phyloP scores from a whole-genome alignment of 2,329 filamentous ascomycete genomes.

The Beauveria sp. region DNA sequence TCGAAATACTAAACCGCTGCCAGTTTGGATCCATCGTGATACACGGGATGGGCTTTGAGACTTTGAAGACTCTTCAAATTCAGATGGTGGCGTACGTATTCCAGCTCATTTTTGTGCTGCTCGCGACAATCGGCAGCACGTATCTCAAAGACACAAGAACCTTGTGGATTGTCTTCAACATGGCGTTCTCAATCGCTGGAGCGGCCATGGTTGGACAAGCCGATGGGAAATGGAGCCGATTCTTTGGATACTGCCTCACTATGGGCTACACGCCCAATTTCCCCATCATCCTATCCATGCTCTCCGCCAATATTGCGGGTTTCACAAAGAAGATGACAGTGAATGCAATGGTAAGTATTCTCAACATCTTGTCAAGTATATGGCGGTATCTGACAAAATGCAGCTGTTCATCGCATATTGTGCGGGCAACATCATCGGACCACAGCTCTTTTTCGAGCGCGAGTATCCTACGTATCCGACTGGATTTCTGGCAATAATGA shows the following conservation, averaged over 20 bases:
- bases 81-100: slow-evolving; percentile 15
- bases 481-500: slow-evolving; percentile 54
- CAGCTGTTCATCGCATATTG: slow-evolving; percentile 51
- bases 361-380: too few relatives aligned
- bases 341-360: slow-evolving; percentile 20
- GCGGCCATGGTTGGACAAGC: slow-evolving; percentile 17
- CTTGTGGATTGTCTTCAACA: slow-evolving; percentile 19
- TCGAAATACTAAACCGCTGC: background rate
- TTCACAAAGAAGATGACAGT: slow-evolving; percentile 54
- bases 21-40: slow-evolving; percentile 21
- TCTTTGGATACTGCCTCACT: background rate
- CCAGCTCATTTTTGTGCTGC: slow-evolving; percentile 19
- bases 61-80: slow-evolving; percentile 17
- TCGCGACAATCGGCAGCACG: slow-evolving; percentile 17
- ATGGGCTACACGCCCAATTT: slow-evolving; percentile 9
- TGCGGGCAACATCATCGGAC: slow-evolving; percentile 52
- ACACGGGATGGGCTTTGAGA: slow-evolving; percentile 18
- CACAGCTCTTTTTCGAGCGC: slow-evolving; percentile 49
- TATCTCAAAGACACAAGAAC: slow-evolving; percentile 20
- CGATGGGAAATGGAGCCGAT: background rate
- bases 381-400: background rate
- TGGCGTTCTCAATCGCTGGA: slow-evolving; percentile 16
- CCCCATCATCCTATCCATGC: slow-evolving; percentile 43
- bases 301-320: slow-evolving; percentile 49
- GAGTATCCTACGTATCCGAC: slow-evolving; percentile 54